Conservation (phyloP, 2,329 filamentous ascomycete species). For the Penicillium crustosum region DNA sequence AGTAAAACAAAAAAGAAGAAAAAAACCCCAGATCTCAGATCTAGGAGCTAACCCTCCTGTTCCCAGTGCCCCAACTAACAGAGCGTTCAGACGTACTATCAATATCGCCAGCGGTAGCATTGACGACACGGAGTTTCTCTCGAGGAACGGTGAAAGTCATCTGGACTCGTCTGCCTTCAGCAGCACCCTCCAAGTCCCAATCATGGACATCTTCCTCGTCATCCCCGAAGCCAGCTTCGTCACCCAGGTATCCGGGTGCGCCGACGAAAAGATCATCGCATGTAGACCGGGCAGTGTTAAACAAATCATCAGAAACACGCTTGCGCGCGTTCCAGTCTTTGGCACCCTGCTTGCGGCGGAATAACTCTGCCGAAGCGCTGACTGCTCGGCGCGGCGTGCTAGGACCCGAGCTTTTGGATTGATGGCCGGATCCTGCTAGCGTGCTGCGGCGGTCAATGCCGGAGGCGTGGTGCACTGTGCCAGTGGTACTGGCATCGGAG, state of each 20-base stretch:
- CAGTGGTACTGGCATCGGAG: neutral
- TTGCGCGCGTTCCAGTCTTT: conserved; percentile 52
- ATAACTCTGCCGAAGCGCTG: conserved; percentile 50
- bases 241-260: conserved; percentile 26
- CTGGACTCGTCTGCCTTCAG: conserved; percentile 70
- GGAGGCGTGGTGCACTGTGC: conserved; percentile 25
- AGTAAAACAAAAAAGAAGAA: neutral
- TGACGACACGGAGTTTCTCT: conserved; percentile 84
- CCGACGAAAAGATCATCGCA: conserved; percentile 31
- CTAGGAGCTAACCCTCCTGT: conserved; percentile 7
- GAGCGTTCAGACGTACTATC: conserved; percentile 34
- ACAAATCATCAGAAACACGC: conserved; percentile 22
- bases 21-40: neutral
- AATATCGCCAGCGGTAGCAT: conserved; percentile 56
- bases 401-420: conserved; percentile 7
- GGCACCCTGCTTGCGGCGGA: conserved; percentile 53
- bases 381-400: conserved; percentile 47
- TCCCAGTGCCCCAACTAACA: conserved; percentile 18
- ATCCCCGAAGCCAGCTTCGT: conserved; percentile 26
- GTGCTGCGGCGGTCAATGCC: conserved; percentile 32
- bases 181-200: conserved; percentile 74
- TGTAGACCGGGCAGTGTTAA: conserved; percentile 17
- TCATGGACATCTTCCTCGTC: conserved; percentile 43
- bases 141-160: conserved; percentile 93
- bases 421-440: conserved; percentile 17